Percentiles rank a stretch among this genome's conserved stretches.
These are phyloP conservation scores for Endotrypanum monterogeii DNA, from an alignment of 208 protist species.

Conservation along the genomic window DNA sequence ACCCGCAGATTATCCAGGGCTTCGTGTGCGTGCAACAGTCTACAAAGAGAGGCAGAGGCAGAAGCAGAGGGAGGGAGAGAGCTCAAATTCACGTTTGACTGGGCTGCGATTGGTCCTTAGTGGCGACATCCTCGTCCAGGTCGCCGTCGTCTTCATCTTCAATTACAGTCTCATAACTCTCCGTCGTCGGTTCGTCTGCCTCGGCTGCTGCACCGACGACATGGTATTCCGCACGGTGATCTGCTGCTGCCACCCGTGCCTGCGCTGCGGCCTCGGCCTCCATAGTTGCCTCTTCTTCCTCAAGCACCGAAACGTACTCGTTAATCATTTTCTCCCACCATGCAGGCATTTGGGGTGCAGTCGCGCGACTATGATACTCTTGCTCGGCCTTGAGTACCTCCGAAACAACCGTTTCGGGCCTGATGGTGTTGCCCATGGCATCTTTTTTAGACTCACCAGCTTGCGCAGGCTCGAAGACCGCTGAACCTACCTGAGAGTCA, in stretches of 20 bases:
- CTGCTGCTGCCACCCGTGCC: slow-evolving; percentile 19
- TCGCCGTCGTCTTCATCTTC: slow-evolving; percentile 6
- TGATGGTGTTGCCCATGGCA: background rate
- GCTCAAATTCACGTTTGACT: background rate
- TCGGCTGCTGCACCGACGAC: slow-evolving; percentile 25
- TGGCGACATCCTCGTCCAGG: slow-evolving; percentile 14
- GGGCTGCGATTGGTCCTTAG: slow-evolving; percentile 2
- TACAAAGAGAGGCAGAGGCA: background rate
- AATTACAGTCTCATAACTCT: slow-evolving; percentile 8
- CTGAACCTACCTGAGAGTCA: background rate
- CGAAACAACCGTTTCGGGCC: slow-evolving; percentile 9
- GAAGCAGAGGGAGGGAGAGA: too few species aligned
- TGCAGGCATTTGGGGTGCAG: slow-evolving; percentile 25
- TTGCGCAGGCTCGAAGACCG: background rate
- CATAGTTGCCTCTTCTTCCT: slow-evolving; percentile 32
- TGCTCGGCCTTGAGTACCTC: slow-evolving; percentile 36
- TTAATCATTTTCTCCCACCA: slow-evolving; percentile 62
- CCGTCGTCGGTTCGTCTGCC: slow-evolving; percentile 25
- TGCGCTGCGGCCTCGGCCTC: slow-evolving; percentile 27
- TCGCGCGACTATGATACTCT: background rate
- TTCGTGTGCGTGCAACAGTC: background rate
- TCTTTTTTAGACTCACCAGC: background rate
- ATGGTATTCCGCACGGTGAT: slow-evolving; percentile 16
- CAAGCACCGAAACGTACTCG: slow-evolving; percentile 48
- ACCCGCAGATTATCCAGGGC: too few species aligned